Conservation (phyloP, 306 rosid species). For the Ammopiptanthus mongolicus region DNA sequence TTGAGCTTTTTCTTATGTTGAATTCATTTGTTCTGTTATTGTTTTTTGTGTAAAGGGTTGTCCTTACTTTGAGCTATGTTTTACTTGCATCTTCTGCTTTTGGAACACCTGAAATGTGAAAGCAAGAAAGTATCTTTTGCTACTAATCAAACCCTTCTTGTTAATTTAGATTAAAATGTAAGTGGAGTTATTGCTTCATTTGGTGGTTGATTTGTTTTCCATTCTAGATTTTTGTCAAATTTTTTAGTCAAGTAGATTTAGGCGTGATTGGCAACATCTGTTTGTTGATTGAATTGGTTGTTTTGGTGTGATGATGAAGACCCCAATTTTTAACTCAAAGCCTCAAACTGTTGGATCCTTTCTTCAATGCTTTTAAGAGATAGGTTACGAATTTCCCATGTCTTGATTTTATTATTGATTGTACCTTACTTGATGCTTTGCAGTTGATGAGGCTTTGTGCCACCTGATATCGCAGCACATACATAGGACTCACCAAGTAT, state of each 20-base stretch:
- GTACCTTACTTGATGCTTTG: no score
- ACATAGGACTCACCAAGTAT: no score
- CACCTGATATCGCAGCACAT: no score
- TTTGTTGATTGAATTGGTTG: conserved; percentile 12
- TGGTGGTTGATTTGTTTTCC: background rate
- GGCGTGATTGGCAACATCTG: background rate
- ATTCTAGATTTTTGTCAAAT: background rate
- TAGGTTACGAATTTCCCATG: background rate
- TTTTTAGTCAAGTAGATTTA: background rate
- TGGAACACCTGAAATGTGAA: background rate
- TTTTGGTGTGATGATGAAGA: conserved; percentile 10
- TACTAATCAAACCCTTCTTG: background rate
- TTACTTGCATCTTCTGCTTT: background rate
- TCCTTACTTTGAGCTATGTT: background rate
- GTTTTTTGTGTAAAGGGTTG: conserved; percentile 14
- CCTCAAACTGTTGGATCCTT: background rate
- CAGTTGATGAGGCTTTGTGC: no score
- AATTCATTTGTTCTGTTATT: background rate
- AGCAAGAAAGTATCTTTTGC: conserved; percentile 3
- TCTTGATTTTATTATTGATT: background rate
- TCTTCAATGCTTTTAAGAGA: background rate
- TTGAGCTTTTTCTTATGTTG: background rate
- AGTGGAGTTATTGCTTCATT: conserved; percentile 1
- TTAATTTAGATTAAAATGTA: background rate
- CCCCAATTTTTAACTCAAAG: background rate